Percentiles rank a stretch among this genome's conserved stretches.
Evolutionary conservation across 352 stramenopile genomes (phyloP).

Genomic region (Globisporangium ultimum): DNA sequence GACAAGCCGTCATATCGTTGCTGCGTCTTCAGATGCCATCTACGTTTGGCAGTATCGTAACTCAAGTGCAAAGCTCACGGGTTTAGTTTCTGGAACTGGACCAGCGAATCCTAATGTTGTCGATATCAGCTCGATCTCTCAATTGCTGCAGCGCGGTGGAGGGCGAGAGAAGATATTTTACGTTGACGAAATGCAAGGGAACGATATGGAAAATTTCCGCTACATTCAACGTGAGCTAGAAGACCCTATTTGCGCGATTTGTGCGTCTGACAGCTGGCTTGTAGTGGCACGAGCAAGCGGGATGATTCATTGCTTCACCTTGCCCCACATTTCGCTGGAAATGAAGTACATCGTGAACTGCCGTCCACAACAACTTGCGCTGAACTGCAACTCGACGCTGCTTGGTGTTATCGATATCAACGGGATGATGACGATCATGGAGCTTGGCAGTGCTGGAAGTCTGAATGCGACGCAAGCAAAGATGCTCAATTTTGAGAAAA

Average conservation of each 20-base stretch:
- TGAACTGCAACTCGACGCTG: slow-evolving; percentile 89
- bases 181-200: slow-evolving; percentile 82
- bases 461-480: slow-evolving; percentile 64
- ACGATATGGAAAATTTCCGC: slow-evolving; percentile 66
- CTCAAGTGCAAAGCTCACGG: slow-evolving; percentile 70
- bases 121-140: slow-evolving; percentile 60
- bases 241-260: slow-evolving; percentile 86
- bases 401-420: slow-evolving; percentile 90
- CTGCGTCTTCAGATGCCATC: slow-evolving; percentile 76
- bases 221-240: slow-evolving; percentile 67
- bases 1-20: slow-evolving; percentile 82
- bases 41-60: slow-evolving; percentile 95
- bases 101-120: slow-evolving; percentile 30
- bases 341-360: slow-evolving; percentile 88
- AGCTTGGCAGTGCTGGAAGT: slow-evolving; percentile 61
- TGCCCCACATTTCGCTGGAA: slow-evolving; percentile 90
- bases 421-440: slow-evolving; percentile 84
- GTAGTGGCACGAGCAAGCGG: slow-evolving; percentile 81
- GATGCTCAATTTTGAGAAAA: slow-evolving; percentile 80
- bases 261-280: slow-evolving; percentile 81
- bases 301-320: slow-evolving; percentile 87
- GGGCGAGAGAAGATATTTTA: slow-evolving; percentile 89
- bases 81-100: slow-evolving; percentile 34
- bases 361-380: slow-evolving; percentile 68
- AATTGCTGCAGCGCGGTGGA: slow-evolving; percentile 55